These are phyloP conservation scores for Guillardia theta DNA, from an alignment of 78 protist genomes.

Conservation along the genomic window DNA sequence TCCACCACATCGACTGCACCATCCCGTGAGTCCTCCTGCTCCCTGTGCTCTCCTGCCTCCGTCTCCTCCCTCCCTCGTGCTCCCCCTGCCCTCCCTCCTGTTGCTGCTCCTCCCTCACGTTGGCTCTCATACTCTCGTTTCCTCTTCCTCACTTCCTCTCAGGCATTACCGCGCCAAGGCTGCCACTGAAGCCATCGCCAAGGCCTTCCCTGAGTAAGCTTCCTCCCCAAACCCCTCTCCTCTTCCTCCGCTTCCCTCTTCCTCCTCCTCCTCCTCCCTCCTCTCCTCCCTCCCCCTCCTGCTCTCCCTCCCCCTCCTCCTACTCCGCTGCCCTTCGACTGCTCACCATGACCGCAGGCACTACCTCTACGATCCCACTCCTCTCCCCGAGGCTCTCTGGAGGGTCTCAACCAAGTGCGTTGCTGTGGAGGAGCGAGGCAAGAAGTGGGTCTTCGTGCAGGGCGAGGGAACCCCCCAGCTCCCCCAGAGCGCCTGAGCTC, in stretches of 20 bases:
- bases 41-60: background rate
- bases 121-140: background rate
- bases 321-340: no score
- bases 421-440: conserved; percentile 20
- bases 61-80: background rate
- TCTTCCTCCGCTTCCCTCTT: background rate
- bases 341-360: no score
- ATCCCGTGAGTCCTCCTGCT: background rate
- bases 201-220: conserved; percentile 19
- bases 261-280: background rate
- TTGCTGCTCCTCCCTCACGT: background rate
- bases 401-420: background rate
- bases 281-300: background rate
- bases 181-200: background rate
- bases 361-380: conserved; percentile 43
- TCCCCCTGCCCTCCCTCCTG: background rate
- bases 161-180: conserved; percentile 26
- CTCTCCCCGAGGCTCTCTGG: conserved; percentile 29
- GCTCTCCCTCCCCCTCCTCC: background rate
- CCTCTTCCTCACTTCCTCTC: background rate
- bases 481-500: background rate
- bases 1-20: conserved; percentile 42
- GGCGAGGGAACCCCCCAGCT: conserved; percentile 19
- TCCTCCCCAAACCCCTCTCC: background rate
- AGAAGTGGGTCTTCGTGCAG: conserved; percentile 20